Evolutionary conservation across 2,329 filamentous ascomycete species (phyloP), one percentile per base, ranked within the genome.

Genomic region (Ceratocystis huliohia): DNA sequence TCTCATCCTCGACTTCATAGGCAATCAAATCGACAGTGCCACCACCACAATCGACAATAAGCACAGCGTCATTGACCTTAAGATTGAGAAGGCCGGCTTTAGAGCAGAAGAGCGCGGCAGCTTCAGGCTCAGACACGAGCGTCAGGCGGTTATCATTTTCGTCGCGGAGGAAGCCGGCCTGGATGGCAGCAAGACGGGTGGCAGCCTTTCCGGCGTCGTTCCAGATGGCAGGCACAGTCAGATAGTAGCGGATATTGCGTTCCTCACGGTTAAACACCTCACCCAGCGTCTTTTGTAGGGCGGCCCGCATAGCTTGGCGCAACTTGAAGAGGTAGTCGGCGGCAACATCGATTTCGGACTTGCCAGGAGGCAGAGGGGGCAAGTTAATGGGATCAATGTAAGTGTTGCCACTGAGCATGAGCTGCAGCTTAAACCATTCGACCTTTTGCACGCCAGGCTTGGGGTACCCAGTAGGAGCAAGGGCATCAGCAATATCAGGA

Each of bases 321-420:
- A 99, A 84, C 79, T 97, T 96, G 82, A 96, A 97, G 63, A 99
- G 88, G 76, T 97, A 99, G 76, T 97, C 94, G 75, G 94, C 94
- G n/a, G 94, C 93, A 64, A 97, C 94, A 77, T 99, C 94, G 77
- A 97, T 96, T 78, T 97, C 94, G 30, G 93, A 96, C 81, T 97
- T 97, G 77, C 94, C 94, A 59, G 93, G 92, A 61, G 94, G 94
- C 75, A 97, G 88, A 70, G 94, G 94, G 61, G 94, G 94, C 71
- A 99, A 85, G 82, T 97, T 97, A 80, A 97, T 97, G 69, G 94
- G 94, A 76, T 97, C 94, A 74, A 97, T 97, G 77, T 97, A 97
- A 57, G 94, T 97, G 81, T 97, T 97, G 70, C 94, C 94, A 68
- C 91, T 96, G 69, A 96, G 83, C 94, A 97, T 97, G 67, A 99